Conservation (phyloP, 2,329 filamentous ascomycete species). For the Leptographium wingfieldii region DNA sequence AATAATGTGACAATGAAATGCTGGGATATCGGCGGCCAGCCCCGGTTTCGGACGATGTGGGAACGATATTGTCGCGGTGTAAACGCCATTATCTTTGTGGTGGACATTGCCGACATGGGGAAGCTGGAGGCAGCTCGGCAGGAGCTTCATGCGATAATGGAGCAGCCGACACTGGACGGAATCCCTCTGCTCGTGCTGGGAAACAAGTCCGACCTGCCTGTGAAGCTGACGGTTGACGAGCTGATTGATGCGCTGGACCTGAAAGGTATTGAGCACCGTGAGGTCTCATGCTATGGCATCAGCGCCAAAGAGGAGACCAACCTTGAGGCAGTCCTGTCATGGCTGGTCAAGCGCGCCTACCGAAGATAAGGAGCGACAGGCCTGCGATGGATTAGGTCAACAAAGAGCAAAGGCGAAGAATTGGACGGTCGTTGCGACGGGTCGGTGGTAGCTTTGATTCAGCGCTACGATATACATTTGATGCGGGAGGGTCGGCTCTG, state of each 20-base stretch:
- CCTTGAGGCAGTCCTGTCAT: conserved; percentile 90
- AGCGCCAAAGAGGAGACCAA: conserved; percentile 99
- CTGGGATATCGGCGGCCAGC: conserved; percentile 96
- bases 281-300: conserved; percentile 97
- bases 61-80: conserved; percentile 96
- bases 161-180: conserved; percentile 69
- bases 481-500: not conserved
- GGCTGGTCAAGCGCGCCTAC: conserved; percentile 75
- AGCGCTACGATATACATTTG: not conserved
- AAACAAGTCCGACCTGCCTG: conserved; percentile 92
- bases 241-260: conserved; percentile 87
- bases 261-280: conserved; percentile 76
- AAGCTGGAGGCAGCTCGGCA: conserved; percentile 77
- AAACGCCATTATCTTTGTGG: conserved; percentile 96
- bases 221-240: conserved; percentile 86
- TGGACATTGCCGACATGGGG: conserved; percentile 80
- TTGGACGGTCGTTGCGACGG: not conserved
- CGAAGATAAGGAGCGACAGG: conserved; percentile 44
- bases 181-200: conserved; percentile 90
- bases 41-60: conserved; percentile 97
- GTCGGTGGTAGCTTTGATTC: not conserved
- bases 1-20: conserved; percentile 98
- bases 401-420: not conserved
- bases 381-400: not conserved
- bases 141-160: conserved; percentile 80